A percentile compares a stretch with the other conserved stretches of the same genome.
phyloP scores from a whole-genome alignment of 306 rosid genomes.

The Comarum palustre region DNA sequence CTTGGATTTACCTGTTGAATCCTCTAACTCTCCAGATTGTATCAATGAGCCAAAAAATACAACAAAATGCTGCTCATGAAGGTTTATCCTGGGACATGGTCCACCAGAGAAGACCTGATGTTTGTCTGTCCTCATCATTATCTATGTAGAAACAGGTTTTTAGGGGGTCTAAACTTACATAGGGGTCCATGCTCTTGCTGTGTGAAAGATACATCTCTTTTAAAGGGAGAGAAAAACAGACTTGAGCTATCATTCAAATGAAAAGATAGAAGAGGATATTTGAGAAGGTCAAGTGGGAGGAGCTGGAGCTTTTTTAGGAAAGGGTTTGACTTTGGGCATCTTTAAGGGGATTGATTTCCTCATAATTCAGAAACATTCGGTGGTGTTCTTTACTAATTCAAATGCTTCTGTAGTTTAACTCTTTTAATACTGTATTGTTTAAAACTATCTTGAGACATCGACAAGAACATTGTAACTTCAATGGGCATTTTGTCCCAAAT shows the following conservation, averaged over 20 bases:
- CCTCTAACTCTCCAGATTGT: too few species aligned
- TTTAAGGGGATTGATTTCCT: neutral
- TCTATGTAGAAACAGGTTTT: neutral
- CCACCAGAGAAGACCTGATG: neutral
- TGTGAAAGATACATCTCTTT: neutral
- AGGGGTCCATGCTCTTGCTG: neutral
- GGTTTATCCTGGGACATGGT: neutral
- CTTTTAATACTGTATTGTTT: neutral
- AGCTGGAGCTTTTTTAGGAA: neutral
- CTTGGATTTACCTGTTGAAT: too few species aligned
- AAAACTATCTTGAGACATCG: neutral
- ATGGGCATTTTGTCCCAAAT: neutral
- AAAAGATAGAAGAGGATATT: neutral
- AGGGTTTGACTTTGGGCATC: neutral
- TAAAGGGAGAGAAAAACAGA: neutral
- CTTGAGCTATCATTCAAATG: neutral
- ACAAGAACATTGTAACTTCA: neutral
- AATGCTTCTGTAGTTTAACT: neutral
- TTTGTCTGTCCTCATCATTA: neutral
- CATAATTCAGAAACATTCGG: neutral
- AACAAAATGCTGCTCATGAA: neutral
- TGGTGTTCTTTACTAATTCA: neutral
- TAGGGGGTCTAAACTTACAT: neutral
- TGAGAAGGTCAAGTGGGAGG: neutral
- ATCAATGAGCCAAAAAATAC: too few species aligned